Base-by-base conservation (phyloP, 2,329 filamentous ascomycete genomes). In the Exophiala sp. region DNA sequence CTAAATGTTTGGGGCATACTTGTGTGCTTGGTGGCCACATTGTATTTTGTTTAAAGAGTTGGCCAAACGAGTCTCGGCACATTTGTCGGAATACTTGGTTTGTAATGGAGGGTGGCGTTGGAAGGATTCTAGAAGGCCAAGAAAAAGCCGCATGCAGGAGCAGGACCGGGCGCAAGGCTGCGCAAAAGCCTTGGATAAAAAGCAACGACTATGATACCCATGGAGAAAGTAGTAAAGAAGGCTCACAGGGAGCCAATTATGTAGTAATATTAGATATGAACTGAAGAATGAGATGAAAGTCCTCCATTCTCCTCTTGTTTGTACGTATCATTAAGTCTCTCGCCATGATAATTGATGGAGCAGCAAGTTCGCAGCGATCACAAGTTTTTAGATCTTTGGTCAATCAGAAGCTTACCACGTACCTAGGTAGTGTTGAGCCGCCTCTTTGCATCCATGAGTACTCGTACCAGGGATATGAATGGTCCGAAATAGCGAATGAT, bases 11-110 rank as follows among this genome's bases (percentile, higher is more conserved):
- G 41, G 41, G 29, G 11, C 2, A 36, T 35, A 29, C 12, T 50
- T 18, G 10, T 50, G 14, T 29, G 50, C n/a, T 14, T 55, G 18
- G 24, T n/a, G 33, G 33, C 36, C 10, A 18, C 33, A 32, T 44
- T 46, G 29, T 14, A 45, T 33, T 47, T 47, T 14, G 16, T 47
- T 39, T 55, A 32, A 43, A n/a, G 2, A 14, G 9, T 24, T 14
- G 7, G 16, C 16, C 5, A 11, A 18, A 47, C 20, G 16, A 43
- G 14, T 24, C 29, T 9, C 3, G 41, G 10, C 18, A 33, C 44
- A 52, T 55, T 55, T 55, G 53, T 55, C 53, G 52, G 48, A 47
- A 24, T 34, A 43, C 38, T 16, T 12, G 36, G 35, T 35, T 38
- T 51, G 35, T 11, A 41, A 47, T 50, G 35, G 41, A 47, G 12